phyloP scores from a whole-genome alignment of 1,284 basidiomycete genomes.

The Cutaneotrichosporon daszewskae region DNA sequence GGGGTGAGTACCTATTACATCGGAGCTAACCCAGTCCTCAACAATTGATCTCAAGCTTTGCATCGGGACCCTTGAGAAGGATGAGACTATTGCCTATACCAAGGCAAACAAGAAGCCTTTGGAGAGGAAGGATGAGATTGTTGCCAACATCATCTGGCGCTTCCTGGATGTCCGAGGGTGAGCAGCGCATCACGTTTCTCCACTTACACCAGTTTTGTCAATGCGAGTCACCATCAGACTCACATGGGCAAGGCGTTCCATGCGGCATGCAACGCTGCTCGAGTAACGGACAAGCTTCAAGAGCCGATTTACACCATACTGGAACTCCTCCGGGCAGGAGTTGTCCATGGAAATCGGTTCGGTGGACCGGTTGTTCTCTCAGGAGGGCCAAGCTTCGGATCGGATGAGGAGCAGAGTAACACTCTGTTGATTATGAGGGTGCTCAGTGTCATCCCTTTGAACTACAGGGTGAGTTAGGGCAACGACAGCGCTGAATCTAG shows the following conservation, averaged over 20 bases:
- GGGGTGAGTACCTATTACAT: slow-evolving; percentile 79
- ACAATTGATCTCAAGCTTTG: slow-evolving; percentile 98
- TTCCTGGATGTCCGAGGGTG: slow-evolving; percentile 93
- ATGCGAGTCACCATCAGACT: slow-evolving; percentile 77
- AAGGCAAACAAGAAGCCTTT: slow-evolving; percentile 72
- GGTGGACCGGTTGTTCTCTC: slow-evolving; percentile 70
- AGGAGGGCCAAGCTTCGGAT: slow-evolving; percentile 89
- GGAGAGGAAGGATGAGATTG: slow-evolving; percentile 97
- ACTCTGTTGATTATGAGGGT: slow-evolving; percentile 96
- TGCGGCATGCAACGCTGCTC: slow-evolving; percentile 65
- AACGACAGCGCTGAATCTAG: slow-evolving; percentile 44
- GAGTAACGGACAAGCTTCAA: slow-evolving; percentile 96
- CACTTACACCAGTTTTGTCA: slow-evolving; percentile 61
- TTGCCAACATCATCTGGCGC: slow-evolving; percentile 96
- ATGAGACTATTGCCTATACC: slow-evolving; percentile 72
- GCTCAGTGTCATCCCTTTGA: slow-evolving; percentile 84
- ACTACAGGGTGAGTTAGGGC: slow-evolving; percentile 67
- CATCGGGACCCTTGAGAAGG: slow-evolving; percentile 77
- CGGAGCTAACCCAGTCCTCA: slow-evolving; percentile 78
- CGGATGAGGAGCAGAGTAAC: slow-evolving; percentile 81
- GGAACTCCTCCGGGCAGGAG: slow-evolving; percentile 86
- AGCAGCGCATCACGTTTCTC: slow-evolving; percentile 26
- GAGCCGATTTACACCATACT: slow-evolving; percentile 89
- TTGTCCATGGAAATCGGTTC: slow-evolving; percentile 90
- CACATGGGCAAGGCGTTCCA: slow-evolving; percentile 85